Evolutionary conservation across 352 stramenopile species (phyloP), one percentile per base, ranked within the genome.

Genomic region (Pythium plurisporium): DNA sequence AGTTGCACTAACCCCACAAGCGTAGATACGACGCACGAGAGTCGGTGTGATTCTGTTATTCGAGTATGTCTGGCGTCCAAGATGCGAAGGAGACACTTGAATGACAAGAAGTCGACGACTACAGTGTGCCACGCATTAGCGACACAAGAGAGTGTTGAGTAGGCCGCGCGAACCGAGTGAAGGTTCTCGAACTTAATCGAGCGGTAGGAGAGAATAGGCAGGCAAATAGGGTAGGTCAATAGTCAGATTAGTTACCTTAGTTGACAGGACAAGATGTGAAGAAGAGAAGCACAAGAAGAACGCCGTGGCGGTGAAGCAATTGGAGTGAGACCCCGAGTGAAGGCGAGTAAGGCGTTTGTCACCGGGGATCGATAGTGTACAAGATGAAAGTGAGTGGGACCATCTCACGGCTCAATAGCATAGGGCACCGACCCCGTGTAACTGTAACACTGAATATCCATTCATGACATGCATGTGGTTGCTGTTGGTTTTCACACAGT

Each of bases 221-320:
- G 57, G 42, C 47, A 58, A 55, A 65, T 65, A 65, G 58, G 45
- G 58, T 65, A 65, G 58, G 49, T 65, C 49, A 49, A 65, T 65
- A 65, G 58, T 59, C 58, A 65, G 50, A 43, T 65, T 59, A 47
- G 49, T 59, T 65, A 59, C 43, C 31, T 52, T 59, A 59, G 56
- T 53, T 54, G 48, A 49, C 56, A 64, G 56, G 42, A 38, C 29
- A 47, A 50, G 25, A 15, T 10, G 15, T 10, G 9, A 38, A 38
- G 33, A 31, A 19, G 30, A 34, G 37, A 27, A 50, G 26, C 10
- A 50, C 26, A 34, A 50, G 43, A 34, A 50, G 26, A n/a, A n/a
- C n/a, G n/a, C n/a, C n/a, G n/a, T n/a, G n/a, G n/a, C n/a, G n/a
- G n/a, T n/a, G n/a, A n/a, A n/a, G n/a, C n/a, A n/a, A n/a, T n/a